Evolutionary conservation across 1,284 basidiomycete genomes (phyloP), one percentile per base, ranked within the genome.

Genomic region (Mycosarcoma maydis): DNA sequence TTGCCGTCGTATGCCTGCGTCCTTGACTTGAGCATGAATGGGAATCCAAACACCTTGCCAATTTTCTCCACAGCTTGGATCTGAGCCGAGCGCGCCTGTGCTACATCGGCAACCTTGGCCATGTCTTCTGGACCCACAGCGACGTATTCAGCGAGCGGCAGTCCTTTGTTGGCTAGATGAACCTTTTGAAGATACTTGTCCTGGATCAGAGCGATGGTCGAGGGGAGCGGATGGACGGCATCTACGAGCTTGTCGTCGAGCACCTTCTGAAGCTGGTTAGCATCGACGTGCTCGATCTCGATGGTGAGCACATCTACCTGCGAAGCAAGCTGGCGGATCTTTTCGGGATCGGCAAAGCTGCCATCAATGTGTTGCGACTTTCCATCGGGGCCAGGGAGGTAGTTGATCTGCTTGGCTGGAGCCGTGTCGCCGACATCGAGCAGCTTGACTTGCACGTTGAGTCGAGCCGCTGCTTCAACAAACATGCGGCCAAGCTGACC

Each of bases 401-500:
- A 72, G 47, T 65, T 60, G 72, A 97, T 87, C 82, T 97, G 95
- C 83, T 98, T 98, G 13, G 96, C 95, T 0, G 96, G 96, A 2
- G 88, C 88, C 55, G 87, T 83, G 30, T 86, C 85, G 16, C 92
- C 92, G 13, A 88, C 87, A 81, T 98, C 95, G 43, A 99, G 89
- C 71, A 97, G 88, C 32, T 94, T 84, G n/a, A 95, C 85, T 41
- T 90, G 87, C 70, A 98, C 86, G 78, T 94, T 92, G 56, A 98
- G 87, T 32, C 94, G 86, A 10, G 93, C 89, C 1, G 95, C 95
- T 0, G 95, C 90, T 43, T 91, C 90, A 9, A 90, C 92, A 34
- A 99, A 87, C 95, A 99, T 98, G 37, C 96, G 92, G 41, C 96
- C 96, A 16, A 99, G 88, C 84, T 98, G 95, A 74, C 95, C 95